Evolutionary conservation across 2,329 filamentous ascomycete genomes (phyloP), one percentile per base, ranked within the genome.

Genomic region (Ophiostoma sp.): DNA sequence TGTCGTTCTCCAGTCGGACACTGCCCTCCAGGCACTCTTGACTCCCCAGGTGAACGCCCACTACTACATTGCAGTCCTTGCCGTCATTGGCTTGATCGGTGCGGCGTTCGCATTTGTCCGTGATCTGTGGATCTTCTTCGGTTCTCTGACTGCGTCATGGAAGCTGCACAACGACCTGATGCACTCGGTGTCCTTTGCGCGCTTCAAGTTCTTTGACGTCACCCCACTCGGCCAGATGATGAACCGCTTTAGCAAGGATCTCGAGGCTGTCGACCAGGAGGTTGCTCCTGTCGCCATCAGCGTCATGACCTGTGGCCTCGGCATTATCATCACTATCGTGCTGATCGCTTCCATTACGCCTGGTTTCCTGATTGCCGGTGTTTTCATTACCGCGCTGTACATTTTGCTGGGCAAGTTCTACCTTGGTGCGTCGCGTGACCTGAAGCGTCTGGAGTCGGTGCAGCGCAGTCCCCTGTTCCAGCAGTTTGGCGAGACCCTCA

Each of bases 181-280:
- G 76, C 83, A 86, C 41, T 84, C 90, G 1, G 87, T 99, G 38
- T 90, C 92, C 14, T 88, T 93, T 73, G 95, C 95, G 42, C 94
- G 93, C 76, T 98, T 99, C 83, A 93, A 91, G 76, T 99, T 99
- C 81, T 99, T 99, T 75, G 95, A 99, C 75, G 90, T 94, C 1
- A 99, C 95, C 0, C 95, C 95, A 2, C 85, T 98, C 0, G 95
- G 95, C 12, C 94, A 97, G 78, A 84, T 99, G 74, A 98, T 98
- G 89, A 99, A 99, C 78, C 88, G 95, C 27, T 99, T 99, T 80
- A 98, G 94, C 77, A 98, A 98, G 78, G 95, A 99, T 77, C 86
- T 99, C 14, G 93, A 99, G 77, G 88, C 93, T 11, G 85, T 99
- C 27, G 95, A 99, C 73, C 95, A 99, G 76, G 95, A 99, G 77